These are phyloP conservation scores for Leishmania guyanensis DNA, from an alignment of 208 protist species.

Conservation along the genomic window DNA sequence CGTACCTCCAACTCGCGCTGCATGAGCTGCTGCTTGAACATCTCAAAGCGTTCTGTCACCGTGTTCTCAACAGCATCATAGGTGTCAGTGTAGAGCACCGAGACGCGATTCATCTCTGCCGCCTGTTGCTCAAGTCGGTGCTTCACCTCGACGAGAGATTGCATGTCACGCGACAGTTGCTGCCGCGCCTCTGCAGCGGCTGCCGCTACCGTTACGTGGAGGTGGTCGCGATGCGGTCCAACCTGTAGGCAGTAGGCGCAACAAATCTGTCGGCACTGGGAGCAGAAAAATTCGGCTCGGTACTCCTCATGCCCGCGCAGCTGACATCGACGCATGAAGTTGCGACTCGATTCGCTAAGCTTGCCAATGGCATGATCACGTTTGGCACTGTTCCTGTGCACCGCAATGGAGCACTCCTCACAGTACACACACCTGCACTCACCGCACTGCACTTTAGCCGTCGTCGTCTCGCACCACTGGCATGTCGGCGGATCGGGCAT, in stretches of 20 bases:
- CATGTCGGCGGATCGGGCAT: constrained; percentile 42
- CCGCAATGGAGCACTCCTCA: constrained; percentile 60
- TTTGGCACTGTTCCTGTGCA: constrained; percentile 80
- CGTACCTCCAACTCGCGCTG: constrained; percentile 73
- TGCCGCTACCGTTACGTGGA: constrained; percentile 37
- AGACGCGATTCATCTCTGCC: constrained; percentile 67
- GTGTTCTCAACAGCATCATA: constrained; percentile 75
- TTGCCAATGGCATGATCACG: constrained; percentile 49
- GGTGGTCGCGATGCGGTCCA: constrained; percentile 71
- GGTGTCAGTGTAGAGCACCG: constrained; percentile 55
- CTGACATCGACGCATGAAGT: constrained; percentile 49
- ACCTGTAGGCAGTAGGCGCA: constrained; percentile 90
- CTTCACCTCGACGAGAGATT: constrained; percentile 47
- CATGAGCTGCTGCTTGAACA: constrained; percentile 68
- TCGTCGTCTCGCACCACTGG: constrained; percentile 77
- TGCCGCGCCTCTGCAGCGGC: constrained; percentile 68
- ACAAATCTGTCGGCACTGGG: constrained; percentile 69
- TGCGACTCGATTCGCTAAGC: constrained; percentile 39
- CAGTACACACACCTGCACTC: constrained; percentile 79
- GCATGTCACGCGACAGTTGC: constrained; percentile 57
- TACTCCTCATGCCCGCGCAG: constrained; percentile 78
- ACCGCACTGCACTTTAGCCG: constrained; percentile 61
- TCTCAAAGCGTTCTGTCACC: constrained; percentile 73
- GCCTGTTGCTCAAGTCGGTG: constrained; percentile 57
- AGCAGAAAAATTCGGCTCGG: constrained; percentile 81